Evolutionary conservation across 306 rosid species (phyloP).

Genomic region (Bauhinia variegata): DNA sequence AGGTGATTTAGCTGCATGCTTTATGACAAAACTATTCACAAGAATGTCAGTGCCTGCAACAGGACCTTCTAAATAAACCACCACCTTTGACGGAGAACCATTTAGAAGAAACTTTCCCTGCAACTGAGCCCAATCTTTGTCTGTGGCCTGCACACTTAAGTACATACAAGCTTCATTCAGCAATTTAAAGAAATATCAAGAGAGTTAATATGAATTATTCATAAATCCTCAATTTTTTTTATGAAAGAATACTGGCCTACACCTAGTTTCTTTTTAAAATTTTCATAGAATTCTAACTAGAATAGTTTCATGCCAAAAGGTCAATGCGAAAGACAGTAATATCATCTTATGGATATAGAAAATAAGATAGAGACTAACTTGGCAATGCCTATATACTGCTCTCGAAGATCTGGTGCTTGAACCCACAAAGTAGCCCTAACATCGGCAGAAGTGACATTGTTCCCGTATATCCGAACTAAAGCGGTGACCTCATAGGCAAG

Average conservation of each 20-base stretch:
- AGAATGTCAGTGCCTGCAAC: slow-evolving; percentile 88
- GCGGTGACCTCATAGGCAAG: slow-evolving; percentile 80
- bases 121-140: slow-evolving; percentile 83
- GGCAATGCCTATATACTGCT: slow-evolving; percentile 86
- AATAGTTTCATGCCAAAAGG: slow-evolving; percentile 15
- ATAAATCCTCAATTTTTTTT: background rate
- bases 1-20: slow-evolving; percentile 76
- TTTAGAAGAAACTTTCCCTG: slow-evolving; percentile 92
- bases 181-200: slow-evolving; percentile 19
- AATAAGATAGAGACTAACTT: slow-evolving; percentile 54
- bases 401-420: slow-evolving; percentile 70
- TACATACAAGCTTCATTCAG: slow-evolving; percentile 41
- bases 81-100: slow-evolving; percentile 74
- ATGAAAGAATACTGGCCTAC: background rate
- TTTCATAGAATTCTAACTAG: slow-evolving; percentile 23
- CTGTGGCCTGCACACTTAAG: slow-evolving; percentile 86
- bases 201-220: slow-evolving; percentile 14
- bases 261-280: slow-evolving; percentile 7
- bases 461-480: slow-evolving; percentile 76
- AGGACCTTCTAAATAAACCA: slow-evolving; percentile 90
- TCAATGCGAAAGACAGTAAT: background rate
- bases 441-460: slow-evolving; percentile 69
- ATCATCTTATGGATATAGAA: slow-evolving; percentile 6
- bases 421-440: slow-evolving; percentile 81
- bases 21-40: slow-evolving; percentile 67